phyloP scores from a whole-genome alignment of 140 eudicot species.

The Senecio squalidus region DNA sequence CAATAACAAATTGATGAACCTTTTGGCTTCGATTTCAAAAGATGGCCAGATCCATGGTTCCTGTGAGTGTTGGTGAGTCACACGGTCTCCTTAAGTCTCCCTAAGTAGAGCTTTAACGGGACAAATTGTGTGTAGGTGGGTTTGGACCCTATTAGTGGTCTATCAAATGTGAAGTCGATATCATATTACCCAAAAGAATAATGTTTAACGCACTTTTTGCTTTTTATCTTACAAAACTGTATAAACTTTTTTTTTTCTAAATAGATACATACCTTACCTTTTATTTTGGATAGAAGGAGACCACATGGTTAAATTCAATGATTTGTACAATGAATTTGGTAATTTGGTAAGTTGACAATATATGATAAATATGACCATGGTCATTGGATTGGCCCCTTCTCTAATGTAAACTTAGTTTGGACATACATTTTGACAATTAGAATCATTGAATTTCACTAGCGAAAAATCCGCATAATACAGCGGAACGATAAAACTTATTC shows the following conservation, averaged over 20 bases:
- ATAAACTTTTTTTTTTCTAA: too few species aligned
- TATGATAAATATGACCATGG: not conserved
- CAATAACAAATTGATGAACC: not conserved
- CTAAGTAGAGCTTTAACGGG: too few species aligned
- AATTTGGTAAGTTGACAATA: not conserved
- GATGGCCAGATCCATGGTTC: not conserved
- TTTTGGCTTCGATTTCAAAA: not conserved
- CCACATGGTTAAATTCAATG: not conserved
- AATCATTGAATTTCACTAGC: not conserved
- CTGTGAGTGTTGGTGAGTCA: too few species aligned
- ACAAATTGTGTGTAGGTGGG: too few species aligned
- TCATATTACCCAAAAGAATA: too few species aligned
- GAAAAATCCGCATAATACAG: too few species aligned
- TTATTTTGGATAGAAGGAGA: slow-evolving; percentile 4
- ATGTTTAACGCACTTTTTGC: too few species aligned
- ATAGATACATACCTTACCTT: not conserved
- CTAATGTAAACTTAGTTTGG: slow-evolving; percentile 5
- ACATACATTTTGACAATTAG: not conserved
- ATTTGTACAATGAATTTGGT: slow-evolving; percentile 7
- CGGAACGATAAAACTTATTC: too few species aligned
- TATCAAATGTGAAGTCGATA: too few species aligned
- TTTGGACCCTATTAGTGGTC: too few species aligned
- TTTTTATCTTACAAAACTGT: too few species aligned
- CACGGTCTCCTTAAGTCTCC: too few species aligned
- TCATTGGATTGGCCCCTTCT: not conserved